A percentile compares a stretch with the other conserved stretches of the same genome.
These are phyloP conservation scores for Astrothelium subdiscretum DNA, from an alignment of 495 filamentous ascomycete species.

Conservation along the genomic window DNA sequence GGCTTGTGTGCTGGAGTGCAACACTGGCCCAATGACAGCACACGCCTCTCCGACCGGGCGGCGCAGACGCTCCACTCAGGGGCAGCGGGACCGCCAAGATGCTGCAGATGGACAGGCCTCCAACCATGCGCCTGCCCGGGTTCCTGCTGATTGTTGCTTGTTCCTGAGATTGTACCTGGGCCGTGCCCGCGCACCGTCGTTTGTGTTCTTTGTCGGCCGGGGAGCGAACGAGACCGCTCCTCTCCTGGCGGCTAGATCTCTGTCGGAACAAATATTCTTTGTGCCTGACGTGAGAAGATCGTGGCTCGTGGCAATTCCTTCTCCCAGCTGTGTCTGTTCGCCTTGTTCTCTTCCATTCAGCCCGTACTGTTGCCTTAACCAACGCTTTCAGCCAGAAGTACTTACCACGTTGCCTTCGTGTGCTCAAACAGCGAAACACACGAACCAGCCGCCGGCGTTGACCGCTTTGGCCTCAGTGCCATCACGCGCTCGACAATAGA, in stretches of 20 bases:
- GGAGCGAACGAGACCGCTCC: background rate
- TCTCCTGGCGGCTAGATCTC: background rate
- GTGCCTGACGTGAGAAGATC: background rate
- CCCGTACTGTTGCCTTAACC: background rate
- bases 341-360: background rate
- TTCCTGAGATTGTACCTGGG: conserved; percentile 1
- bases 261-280: background rate
- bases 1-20: background rate
- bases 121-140: background rate
- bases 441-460: too few species aligned
- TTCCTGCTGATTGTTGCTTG: conserved; percentile 1
- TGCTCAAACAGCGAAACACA: background rate
- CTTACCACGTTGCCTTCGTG: background rate
- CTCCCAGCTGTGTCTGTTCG: background rate
- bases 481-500: background rate
- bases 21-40: background rate
- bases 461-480: background rate
- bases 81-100: background rate
- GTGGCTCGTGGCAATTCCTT: background rate
- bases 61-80: background rate
- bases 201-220: background rate
- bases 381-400: background rate
- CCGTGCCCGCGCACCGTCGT: background rate
- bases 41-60: background rate
- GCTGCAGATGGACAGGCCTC: background rate